phyloP scores from a whole-genome alignment of 2,329 filamentous ascomycete genomes.

The Xylariaceae sp. region DNA sequence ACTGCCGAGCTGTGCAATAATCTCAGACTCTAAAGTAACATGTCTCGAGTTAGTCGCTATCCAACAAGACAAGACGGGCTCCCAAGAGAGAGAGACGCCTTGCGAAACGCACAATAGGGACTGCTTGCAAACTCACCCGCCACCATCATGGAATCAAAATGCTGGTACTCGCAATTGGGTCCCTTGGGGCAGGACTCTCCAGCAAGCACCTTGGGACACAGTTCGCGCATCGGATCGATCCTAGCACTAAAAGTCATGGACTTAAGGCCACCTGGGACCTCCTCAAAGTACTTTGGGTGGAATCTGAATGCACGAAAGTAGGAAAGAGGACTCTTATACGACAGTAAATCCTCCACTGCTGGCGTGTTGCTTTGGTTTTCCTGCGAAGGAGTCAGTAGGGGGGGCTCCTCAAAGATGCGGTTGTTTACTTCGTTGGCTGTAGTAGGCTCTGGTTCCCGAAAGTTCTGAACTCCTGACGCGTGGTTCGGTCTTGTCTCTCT shows the following conservation, averaged over 20 bases:
- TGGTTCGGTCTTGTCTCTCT: constrained; percentile 24
- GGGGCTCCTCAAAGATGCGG: constrained; percentile 27
- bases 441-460: constrained; percentile 14
- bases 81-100: constrained; percentile 27
- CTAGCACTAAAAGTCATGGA: constrained; percentile 92
- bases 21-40: constrained; percentile 59
- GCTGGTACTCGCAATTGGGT: constrained; percentile 66
- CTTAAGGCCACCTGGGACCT: constrained; percentile 70
- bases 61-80: constrained; percentile 35
- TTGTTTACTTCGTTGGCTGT: constrained; percentile 31
- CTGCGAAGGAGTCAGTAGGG: constrained; percentile 31
- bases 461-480: constrained; percentile 4
- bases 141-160: constrained; percentile 68
- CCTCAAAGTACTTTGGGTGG: constrained; percentile 67
- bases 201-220: constrained; percentile 72
- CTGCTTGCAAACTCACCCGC: constrained; percentile 59
- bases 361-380: constrained; percentile 18
- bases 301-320: constrained; percentile 86
- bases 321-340: constrained; percentile 79
- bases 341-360: constrained; percentile 38
- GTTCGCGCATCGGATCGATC: constrained; percentile 66
- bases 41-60: constrained; percentile 41
- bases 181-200: constrained; percentile 67
- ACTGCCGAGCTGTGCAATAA: constrained; percentile 66
- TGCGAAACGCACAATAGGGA: neutral